Percentiles rank a stretch among this genome's conserved stretches.
These are phyloP conservation scores for Boletus reticuloceps DNA, from an alignment of 768 basidiomycete species.

Conservation along the genomic window DNA sequence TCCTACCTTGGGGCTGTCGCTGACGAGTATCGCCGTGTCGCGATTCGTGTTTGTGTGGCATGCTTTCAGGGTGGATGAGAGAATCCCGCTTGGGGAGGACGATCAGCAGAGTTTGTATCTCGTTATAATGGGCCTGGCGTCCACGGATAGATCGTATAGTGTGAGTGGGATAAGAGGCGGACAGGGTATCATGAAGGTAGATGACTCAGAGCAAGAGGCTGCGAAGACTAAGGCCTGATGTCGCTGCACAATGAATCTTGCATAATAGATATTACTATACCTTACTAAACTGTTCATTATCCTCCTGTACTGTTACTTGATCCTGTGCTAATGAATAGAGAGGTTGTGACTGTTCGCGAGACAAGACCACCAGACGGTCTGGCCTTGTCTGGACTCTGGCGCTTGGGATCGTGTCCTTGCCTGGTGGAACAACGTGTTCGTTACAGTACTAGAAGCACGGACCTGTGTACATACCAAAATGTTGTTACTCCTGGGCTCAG, in stretches of 20 bases:
- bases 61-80: slow-evolving; percentile 20
- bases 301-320: too few relatives aligned
- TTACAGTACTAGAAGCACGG: too few relatives aligned
- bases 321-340: too few relatives aligned
- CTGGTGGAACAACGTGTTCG: too few relatives aligned
- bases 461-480: too few relatives aligned
- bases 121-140: slow-evolving; percentile 20
- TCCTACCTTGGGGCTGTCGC: slow-evolving; percentile 16
- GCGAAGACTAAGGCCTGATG: not conserved
- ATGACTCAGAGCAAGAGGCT: not conserved
- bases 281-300: not conserved
- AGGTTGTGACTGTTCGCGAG: too few relatives aligned
- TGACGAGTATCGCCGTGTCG: slow-evolving; percentile 14
- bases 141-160: not conserved
- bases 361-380: too few relatives aligned
- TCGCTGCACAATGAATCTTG: not conserved
- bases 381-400: too few relatives aligned
- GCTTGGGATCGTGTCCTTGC: too few relatives aligned
- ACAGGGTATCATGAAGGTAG: not conserved
- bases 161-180: not conserved
- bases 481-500: too few relatives aligned
- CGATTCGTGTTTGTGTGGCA: slow-evolving; percentile 31
- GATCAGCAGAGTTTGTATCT: slow-evolving; percentile 36
- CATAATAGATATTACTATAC: not conserved
- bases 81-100: slow-evolving; percentile 30